Evolutionary conservation across 768 basidiomycete species (phyloP).

Genomic region (Trametes meyenii): DNA sequence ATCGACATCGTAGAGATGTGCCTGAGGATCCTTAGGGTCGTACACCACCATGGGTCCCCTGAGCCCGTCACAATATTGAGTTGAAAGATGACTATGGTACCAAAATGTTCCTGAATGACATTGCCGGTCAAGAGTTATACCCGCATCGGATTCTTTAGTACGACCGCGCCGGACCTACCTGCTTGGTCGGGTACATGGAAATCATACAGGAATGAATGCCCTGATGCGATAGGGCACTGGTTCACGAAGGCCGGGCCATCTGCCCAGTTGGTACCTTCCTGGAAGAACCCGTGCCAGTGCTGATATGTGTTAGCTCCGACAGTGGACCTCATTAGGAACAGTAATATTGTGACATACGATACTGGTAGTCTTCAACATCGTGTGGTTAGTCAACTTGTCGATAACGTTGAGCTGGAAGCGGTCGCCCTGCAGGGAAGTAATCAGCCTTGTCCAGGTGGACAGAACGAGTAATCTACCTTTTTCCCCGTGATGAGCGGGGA

Average conservation of each 20-base stretch:
- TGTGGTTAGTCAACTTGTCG: conserved; percentile 15
- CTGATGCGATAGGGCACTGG: conserved; percentile 37
- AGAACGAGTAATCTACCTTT: conserved; percentile 1
- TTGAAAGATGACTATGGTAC: conserved; percentile 50
- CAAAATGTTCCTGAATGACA: conserved; percentile 42
- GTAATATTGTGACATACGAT: conserved; percentile 4
- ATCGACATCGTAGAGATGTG: conserved; percentile 47
- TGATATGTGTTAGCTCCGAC: not conserved
- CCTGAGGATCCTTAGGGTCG: conserved; percentile 41
- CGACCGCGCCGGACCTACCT: not conserved
- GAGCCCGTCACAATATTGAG: conserved; percentile 60
- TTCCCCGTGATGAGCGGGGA: conserved; percentile 19
- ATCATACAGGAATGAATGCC: conserved; percentile 42
- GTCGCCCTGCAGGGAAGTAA: conserved; percentile 28
- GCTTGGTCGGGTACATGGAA: conserved; percentile 32
- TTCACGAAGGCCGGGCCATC: conserved; percentile 51
- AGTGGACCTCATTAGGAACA: not conserved
- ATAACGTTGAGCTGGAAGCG: conserved; percentile 18
- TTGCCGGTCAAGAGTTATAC: not conserved
- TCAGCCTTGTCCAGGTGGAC: not conserved
- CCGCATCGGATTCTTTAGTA: not conserved
- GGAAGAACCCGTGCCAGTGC: conserved; percentile 52
- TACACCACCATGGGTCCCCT: conserved; percentile 49
- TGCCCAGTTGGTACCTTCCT: conserved; percentile 43
- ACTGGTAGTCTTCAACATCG: conserved; percentile 17